Evolutionary conservation across 2,329 filamentous ascomycete species (phyloP).

Genomic region (Monilinia aucupariae): DNA sequence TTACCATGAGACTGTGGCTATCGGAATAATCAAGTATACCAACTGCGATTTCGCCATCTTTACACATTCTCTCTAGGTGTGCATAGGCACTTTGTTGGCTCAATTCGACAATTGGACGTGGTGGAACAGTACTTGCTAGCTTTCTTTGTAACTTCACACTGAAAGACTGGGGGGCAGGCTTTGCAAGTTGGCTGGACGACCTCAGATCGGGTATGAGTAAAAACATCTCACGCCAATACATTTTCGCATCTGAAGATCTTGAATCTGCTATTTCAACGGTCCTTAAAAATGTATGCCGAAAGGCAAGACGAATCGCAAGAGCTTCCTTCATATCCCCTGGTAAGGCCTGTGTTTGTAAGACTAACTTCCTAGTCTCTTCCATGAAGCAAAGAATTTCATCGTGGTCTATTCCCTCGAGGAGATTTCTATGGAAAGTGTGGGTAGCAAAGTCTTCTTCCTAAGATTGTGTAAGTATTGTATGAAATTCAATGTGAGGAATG

Average conservation of each 20-base stretch:
- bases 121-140: conserved; percentile 88
- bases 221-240: conserved; percentile 40
- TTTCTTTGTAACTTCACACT: conserved; percentile 87
- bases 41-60: conserved; percentile 65
- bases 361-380: conserved; percentile 33
- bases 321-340: conserved; percentile 44
- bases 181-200: conserved; percentile 56
- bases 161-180: conserved; percentile 69
- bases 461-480: conserved; percentile 1
- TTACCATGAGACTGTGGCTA: conserved; percentile 64
- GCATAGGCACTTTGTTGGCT: conserved; percentile 65
- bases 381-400: conserved; percentile 35
- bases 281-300: conserved; percentile 60
- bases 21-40: conserved; percentile 63
- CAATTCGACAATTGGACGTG: conserved; percentile 78
- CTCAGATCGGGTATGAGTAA: conserved; percentile 50
- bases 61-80: conserved; percentile 64
- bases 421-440: conserved; percentile 75
- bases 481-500: not conserved
- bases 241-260: conserved; percentile 42
- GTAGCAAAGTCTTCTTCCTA: conserved; percentile 96
- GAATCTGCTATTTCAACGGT: conserved; percentile 43
- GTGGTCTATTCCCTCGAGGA: conserved; percentile 61
- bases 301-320: conserved; percentile 58
- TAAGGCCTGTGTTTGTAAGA: conserved; percentile 25